Evolutionary conservation across 2,329 filamentous ascomycete species (phyloP).

Genomic region (Fusarium tjaetaba): DNA sequence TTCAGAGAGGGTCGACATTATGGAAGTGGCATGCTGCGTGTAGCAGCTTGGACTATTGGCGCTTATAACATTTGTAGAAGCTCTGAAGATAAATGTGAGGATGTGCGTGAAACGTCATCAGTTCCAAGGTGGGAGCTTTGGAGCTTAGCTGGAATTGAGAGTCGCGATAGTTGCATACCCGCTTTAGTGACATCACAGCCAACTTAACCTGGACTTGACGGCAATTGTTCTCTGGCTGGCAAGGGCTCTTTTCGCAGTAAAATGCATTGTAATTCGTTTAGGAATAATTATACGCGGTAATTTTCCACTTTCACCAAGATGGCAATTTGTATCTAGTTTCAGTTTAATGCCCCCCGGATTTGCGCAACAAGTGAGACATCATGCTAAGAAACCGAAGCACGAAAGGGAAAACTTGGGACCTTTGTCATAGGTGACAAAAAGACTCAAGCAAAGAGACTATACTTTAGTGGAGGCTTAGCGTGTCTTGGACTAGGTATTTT

Average conservation of each 20-base stretch:
- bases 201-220: background rate
- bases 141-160: constrained; percentile 32
- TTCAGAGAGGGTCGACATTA: constrained; percentile 52
- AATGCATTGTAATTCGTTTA: background rate
- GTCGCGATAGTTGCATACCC: constrained; percentile 43
- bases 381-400: accelerated
- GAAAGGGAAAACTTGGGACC: background rate
- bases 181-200: constrained; percentile 31
- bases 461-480: accelerated
- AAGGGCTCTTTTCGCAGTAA: background rate
- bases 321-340: background rate
- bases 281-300: accelerated
- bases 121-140: constrained; percentile 31
- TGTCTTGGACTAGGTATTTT: background rate
- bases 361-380: background rate
- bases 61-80: constrained; percentile 34
- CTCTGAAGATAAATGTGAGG: background rate
- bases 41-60: constrained; percentile 19
- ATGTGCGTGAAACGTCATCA: constrained; percentile 28
- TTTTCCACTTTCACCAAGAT: accelerated
- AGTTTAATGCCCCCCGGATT: background rate
- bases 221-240: background rate
- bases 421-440: background rate
- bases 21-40: constrained; percentile 30
- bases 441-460: accelerated